Evolutionary conservation across 345 rosid genomes (phyloP).

Genomic region (Aquilaria yunnanensis): DNA sequence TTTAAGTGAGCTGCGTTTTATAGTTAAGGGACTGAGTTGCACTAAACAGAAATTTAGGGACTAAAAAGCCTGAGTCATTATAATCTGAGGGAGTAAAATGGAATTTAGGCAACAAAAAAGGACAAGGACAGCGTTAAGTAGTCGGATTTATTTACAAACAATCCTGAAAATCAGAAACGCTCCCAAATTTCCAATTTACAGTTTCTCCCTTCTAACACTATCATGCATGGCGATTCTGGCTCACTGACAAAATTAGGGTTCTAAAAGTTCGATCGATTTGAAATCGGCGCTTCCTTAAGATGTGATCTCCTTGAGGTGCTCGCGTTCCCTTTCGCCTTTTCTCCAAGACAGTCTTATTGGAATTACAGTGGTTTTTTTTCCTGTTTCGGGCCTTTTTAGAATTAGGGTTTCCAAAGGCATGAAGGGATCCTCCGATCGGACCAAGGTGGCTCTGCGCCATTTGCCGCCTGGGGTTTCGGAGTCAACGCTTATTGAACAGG

Average conservation of each 20-base stretch:
- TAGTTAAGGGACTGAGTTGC: too few relatives aligned
- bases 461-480: conserved; percentile 58
- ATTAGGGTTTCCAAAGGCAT: conserved; percentile 22
- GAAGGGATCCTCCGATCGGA: conserved; percentile 56
- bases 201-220: not conserved
- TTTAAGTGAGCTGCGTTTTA: too few relatives aligned
- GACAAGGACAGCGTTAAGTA: too few relatives aligned
- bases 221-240: conserved; percentile 18
- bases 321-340: not conserved
- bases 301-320: conserved; percentile 25
- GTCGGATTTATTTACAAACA: too few relatives aligned
- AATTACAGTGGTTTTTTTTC: conserved; percentile 17
- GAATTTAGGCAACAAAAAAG: too few relatives aligned
- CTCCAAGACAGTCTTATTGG: not conserved
- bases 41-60: too few relatives aligned
- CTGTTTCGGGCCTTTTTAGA: conserved; percentile 16
- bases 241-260: conserved; percentile 4
- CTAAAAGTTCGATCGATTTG: not conserved
- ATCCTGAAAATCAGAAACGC: not conserved
- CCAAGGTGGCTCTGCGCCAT: conserved; percentile 70
- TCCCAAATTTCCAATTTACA: not conserved
- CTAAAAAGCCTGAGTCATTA: too few relatives aligned
- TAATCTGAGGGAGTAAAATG: too few relatives aligned
- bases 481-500: conserved; percentile 43
- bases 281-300: conserved; percentile 12